phyloP scores from a whole-genome alignment of 2,329 filamentous ascomycete genomes.

The Pseudocercospora vitis region DNA sequence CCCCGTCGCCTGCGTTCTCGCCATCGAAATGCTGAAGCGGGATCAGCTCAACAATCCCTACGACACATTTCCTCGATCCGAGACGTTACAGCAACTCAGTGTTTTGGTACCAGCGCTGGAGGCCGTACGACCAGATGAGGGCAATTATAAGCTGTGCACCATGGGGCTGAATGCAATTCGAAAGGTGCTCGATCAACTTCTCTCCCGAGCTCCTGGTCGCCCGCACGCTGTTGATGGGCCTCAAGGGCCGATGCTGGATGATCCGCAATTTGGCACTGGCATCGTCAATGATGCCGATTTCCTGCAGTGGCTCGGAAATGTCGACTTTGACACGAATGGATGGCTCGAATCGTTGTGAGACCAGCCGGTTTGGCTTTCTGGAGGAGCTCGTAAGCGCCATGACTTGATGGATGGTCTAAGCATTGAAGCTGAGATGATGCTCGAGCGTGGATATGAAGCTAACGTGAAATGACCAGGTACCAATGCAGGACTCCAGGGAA shows the following conservation, averaged over 20 bases:
- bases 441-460: too few species aligned
- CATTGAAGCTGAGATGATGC: too few species aligned
- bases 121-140: slow-evolving; percentile 21
- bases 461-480: too few species aligned
- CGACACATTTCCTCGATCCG: slow-evolving; percentile 21
- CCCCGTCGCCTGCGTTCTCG: slow-evolving; percentile 24
- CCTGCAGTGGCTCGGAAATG: slow-evolving; percentile 23
- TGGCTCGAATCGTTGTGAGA: too few species aligned
- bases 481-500: too few species aligned
- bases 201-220: slow-evolving; percentile 11
- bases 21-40: slow-evolving; percentile 24
- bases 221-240: background rate
- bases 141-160: slow-evolving; percentile 22
- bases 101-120: slow-evolving; percentile 22
- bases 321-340: slow-evolving; percentile 21
- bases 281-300: slow-evolving; percentile 27
- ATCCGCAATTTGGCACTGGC: slow-evolving; percentile 17
- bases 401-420: too few species aligned
- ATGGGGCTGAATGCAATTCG: slow-evolving; percentile 26
- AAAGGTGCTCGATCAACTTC: slow-evolving; percentile 25
- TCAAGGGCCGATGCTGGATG: background rate
- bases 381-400: too few species aligned
- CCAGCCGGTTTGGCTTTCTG: too few species aligned
- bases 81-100: slow-evolving; percentile 25
- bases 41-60: slow-evolving; percentile 17